These are phyloP conservation scores for Sordariomycetes sp. DNA, from an alignment of 2,329 filamentous ascomycete genomes.

Conservation along the genomic window DNA sequence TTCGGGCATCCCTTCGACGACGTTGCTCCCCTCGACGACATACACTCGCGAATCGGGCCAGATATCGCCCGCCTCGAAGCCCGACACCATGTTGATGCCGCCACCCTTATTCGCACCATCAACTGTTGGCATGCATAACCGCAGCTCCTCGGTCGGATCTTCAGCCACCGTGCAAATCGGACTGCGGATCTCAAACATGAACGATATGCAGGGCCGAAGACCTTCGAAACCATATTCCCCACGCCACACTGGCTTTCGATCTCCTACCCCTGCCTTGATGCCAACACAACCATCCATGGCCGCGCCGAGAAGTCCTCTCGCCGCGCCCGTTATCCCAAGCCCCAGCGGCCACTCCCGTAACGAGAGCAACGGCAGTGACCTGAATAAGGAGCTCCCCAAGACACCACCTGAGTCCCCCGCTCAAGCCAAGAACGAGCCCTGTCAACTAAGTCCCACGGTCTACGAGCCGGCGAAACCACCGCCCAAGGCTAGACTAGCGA, in stretches of 20 bases:
- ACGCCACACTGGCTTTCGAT: not conserved
- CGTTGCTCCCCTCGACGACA: conserved; percentile 36
- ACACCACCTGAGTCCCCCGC: not conserved
- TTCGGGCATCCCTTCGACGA: conserved; percentile 4
- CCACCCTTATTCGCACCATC: conserved; percentile 31
- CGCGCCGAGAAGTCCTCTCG: not conserved
- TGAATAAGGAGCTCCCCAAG: conserved; percentile 2
- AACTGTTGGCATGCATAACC: conserved; percentile 33
- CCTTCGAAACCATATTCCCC: not conserved
- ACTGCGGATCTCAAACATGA: conserved; percentile 53
- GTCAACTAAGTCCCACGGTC: conserved; percentile 40
- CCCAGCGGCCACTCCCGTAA: not conserved
- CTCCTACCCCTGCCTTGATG: not conserved
- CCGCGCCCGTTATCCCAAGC: not conserved
- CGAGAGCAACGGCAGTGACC: not conserved
- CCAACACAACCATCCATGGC: not conserved
- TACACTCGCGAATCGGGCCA: conserved; percentile 21
- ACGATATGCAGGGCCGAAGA: conserved; percentile 36
- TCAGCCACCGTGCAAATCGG: conserved; percentile 65
- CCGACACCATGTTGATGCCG: conserved; percentile 21
- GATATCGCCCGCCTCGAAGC: not conserved
- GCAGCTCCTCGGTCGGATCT: conserved; percentile 54
- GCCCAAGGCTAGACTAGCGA: conserved; percentile 5
- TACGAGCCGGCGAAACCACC: conserved; percentile 31
- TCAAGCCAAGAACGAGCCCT: conserved; percentile 12